Evolutionary conservation across 1,284 basidiomycete genomes (phyloP), one percentile per base, ranked within the genome.

Genomic region (Rhodofomes roseus): DNA sequence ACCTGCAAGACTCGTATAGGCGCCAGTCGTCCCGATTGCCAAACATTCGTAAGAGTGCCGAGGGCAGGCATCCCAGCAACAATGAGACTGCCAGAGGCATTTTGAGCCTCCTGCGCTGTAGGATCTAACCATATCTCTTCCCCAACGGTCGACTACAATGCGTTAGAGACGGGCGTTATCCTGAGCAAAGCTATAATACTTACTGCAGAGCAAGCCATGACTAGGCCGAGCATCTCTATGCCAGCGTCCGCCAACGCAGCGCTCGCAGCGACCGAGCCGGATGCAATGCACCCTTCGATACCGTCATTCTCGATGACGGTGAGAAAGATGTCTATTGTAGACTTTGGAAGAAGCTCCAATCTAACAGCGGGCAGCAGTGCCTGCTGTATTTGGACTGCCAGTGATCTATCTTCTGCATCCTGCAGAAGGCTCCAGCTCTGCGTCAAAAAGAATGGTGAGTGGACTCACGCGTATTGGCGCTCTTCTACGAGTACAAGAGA

Each of bases 281-380:
- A 85, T 0, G 91, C 85, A n/a, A 96, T 81, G 63, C 93, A 93
- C 23, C 87, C 86, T 68, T 95, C 90, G 18, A 91, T 80, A 3
- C 92, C 92, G 70, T 98, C 95, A 11, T 90, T 89, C 75, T 99
- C 95, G 37, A 99, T 87, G 22, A 99, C 81, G 16, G 89, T 91
- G 48, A 99, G 76, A 74, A 93, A 96, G 31, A 98, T 79, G 75
- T 99, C 97, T 66, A 99, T 87, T 8, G 89, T 90, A 0, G 95
- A 92, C 74, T 99, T 99, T 8, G 97, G 96, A 4, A 98, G 81
- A 2, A 95, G 80, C 66, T 98, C 95, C 20, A 98, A 80, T 41
- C 93, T 86, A 6, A 99, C 82, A 1, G 95, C 86, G 0, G 97
- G 89, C 0, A 89, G 75, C 16, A 99, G 80, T 1, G 96, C 89